Evolutionary conservation across 495 filamentous ascomycete genomes (phyloP), one percentile per base, ranked within the genome.

Genomic region (Penicillium ucsense): DNA sequence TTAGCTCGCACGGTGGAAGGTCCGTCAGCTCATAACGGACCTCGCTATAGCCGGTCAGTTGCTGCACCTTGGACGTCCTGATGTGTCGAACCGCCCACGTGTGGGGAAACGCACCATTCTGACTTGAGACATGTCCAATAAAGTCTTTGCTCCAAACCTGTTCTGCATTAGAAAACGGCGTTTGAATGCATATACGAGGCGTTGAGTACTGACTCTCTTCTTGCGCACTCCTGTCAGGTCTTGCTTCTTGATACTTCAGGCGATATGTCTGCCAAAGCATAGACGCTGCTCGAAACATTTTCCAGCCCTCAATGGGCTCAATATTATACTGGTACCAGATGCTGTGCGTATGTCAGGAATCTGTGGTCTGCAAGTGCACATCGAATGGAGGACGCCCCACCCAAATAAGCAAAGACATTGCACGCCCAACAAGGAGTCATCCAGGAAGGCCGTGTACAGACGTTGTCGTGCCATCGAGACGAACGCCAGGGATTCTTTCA

Each of bases 271-370:
- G 62, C 64, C 63, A 68, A 45, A 64, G 49, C 58, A 67, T 61
- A 35, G 64, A 68, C 28, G 65, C 65, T 11, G 65, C 57, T 33
- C 65, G 64, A 45, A 67, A 67, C 53, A 65, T 59, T 45, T 67
- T 68, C 56, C 65, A 68, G 6, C 62, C 64, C 3, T 60, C 51
- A 10, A 68, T 60, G 4, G 64, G 64, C 48, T 67, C 64, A 39
- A 68, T 56, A 35, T 68, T 67, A 49, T 67, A 68, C 39, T 67
- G 62, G 53, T 68, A 65, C 65, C 65, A 68, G 45, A 68, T 63
- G 35, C 65, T 68, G 40, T 2, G 20, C 5, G 8, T 8, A 29
- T 33, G 9, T 51, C 31, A 50, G 36, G 39, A 7, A 36, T 31
- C 36, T 3, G 36, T 35, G 35, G 20, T 45, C 6, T 45, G 31